Evolutionary conservation across 441 rosid species (phyloP).

Genomic region (Gossypium schwendimanii): DNA sequence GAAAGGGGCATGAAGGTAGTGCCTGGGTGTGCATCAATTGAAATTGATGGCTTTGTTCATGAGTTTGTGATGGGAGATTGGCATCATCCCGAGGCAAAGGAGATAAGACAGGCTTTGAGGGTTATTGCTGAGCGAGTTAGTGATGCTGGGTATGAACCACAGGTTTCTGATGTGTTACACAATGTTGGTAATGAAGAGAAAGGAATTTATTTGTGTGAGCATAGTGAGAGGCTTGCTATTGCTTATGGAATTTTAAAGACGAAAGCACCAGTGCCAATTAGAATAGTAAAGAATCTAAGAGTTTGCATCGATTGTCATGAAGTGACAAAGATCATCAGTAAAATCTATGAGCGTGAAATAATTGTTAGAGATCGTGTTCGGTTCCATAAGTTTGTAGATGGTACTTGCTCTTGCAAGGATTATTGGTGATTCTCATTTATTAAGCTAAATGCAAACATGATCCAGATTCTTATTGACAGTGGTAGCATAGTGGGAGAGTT

Average conservation of each 20-base stretch:
- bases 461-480: not conserved
- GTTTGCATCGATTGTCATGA: conserved; percentile 30
- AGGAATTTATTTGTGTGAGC: conserved; percentile 15
- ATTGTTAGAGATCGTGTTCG: conserved; percentile 28
- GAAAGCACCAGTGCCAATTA: conserved; percentile 16
- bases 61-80: conserved; percentile 22
- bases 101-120: conserved; percentile 16
- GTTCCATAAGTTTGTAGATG: conserved; percentile 29
- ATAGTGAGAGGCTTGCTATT: conserved; percentile 29
- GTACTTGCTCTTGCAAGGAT: conserved; percentile 26
- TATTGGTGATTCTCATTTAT: conserved; percentile 15
- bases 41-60: conserved; percentile 20
- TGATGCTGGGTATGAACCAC: conserved; percentile 18
- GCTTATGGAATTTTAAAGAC: conserved; percentile 28
- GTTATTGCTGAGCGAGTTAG: conserved; percentile 22
- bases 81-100: conserved; percentile 14
- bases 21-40: conserved; percentile 31
- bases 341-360: conserved; percentile 21
- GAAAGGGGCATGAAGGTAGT: conserved; percentile 20
- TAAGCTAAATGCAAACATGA: too few relatives aligned
- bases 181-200: conserved; percentile 22
- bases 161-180: conserved; percentile 11
- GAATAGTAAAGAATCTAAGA: conserved; percentile 28
- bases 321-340: conserved; percentile 28
- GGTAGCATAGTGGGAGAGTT: too few relatives aligned